Percentiles rank a stretch among this genome's conserved stretches.
phyloP scores from a whole-genome alignment of 2,329 filamentous ascomycete genomes.

The Zasmidium citrigriseum region DNA sequence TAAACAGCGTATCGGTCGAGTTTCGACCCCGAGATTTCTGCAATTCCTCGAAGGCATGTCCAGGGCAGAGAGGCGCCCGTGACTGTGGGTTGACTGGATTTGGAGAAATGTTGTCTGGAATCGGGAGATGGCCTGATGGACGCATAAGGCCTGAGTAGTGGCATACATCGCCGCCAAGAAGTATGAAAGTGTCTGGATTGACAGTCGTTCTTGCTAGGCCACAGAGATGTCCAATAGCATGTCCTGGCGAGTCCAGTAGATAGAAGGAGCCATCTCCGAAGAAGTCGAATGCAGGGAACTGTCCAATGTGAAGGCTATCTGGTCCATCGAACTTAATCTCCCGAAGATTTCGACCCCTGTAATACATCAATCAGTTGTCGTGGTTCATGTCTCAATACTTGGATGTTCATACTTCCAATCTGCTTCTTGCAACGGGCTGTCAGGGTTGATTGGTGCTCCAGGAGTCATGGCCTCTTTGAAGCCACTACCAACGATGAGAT shows the following conservation, averaged over 20 bases:
- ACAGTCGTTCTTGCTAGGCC: constrained; percentile 47
- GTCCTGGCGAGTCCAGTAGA: constrained; percentile 54
- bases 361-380: constrained; percentile 46
- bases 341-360: constrained; percentile 42
- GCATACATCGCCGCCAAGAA: constrained; percentile 50
- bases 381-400: neutral
- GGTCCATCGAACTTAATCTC: constrained; percentile 33
- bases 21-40: neutral
- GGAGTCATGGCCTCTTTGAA: constrained; percentile 42
- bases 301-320: constrained; percentile 41
- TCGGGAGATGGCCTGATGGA: constrained; percentile 42
- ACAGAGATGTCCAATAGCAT: constrained; percentile 52
- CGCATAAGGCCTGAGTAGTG: constrained; percentile 49
- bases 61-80: neutral
- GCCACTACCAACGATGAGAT: constrained; percentile 45
- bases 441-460: constrained; percentile 41
- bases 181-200: constrained; percentile 41
- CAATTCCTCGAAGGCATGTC: constrained; percentile 3
- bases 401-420: constrained; percentile 45
- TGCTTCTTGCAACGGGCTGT: constrained; percentile 37
- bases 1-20: neutral
- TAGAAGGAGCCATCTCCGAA: constrained; percentile 59
- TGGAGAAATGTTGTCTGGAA: constrained; percentile 28
- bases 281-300: constrained; percentile 51
- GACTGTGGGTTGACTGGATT: neutral